phyloP scores from a whole-genome alignment of 768 basidiomycete species.

The Guyanaporus albipodus region DNA sequence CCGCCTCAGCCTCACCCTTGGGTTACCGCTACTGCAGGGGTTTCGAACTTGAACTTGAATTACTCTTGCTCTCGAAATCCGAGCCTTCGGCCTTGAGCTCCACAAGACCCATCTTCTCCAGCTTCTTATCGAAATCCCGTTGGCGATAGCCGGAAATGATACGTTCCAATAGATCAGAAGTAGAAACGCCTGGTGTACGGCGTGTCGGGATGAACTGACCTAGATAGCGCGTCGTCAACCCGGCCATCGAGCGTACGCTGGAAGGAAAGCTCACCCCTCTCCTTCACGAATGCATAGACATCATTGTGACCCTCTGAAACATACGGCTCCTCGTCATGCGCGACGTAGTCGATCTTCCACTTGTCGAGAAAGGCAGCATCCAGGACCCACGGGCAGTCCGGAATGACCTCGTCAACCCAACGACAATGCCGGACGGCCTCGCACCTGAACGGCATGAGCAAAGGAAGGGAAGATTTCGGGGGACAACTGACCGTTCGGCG shows the following conservation, averaged over 20 bases:
- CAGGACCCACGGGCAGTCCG: slow-evolving; percentile 90
- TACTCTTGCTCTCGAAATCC: slow-evolving; percentile 16
- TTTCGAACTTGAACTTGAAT: slow-evolving; percentile 2
- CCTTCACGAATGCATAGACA: slow-evolving; percentile 80
- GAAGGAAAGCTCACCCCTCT: slow-evolving; percentile 52
- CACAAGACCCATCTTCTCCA: slow-evolving; percentile 80
- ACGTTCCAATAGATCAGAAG: slow-evolving; percentile 87
- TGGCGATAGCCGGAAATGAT: slow-evolving; percentile 86
- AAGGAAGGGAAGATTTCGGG: background rate
- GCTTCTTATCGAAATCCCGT: slow-evolving; percentile 83
- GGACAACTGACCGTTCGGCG: slow-evolving; percentile 61
- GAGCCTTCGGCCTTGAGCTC: slow-evolving; percentile 62
- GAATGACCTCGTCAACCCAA: slow-evolving; percentile 93
- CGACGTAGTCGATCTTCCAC: slow-evolving; percentile 92
- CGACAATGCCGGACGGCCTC: slow-evolving; percentile 94
- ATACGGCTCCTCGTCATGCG: slow-evolving; percentile 94
- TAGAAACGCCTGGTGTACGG: slow-evolving; percentile 91
- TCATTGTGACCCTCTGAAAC: slow-evolving; percentile 75
- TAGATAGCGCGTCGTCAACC: slow-evolving; percentile 27
- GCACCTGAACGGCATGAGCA: slow-evolving; percentile 44
- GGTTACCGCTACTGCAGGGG: no score
- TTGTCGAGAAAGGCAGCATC: slow-evolving; percentile 77
- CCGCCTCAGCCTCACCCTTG: no score
- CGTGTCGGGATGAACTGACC: slow-evolving; percentile 95
- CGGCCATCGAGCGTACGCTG: background rate